Evolutionary conservation across 768 basidiomycete species (phyloP).

Genomic region (Lentinula boryana): DNA sequence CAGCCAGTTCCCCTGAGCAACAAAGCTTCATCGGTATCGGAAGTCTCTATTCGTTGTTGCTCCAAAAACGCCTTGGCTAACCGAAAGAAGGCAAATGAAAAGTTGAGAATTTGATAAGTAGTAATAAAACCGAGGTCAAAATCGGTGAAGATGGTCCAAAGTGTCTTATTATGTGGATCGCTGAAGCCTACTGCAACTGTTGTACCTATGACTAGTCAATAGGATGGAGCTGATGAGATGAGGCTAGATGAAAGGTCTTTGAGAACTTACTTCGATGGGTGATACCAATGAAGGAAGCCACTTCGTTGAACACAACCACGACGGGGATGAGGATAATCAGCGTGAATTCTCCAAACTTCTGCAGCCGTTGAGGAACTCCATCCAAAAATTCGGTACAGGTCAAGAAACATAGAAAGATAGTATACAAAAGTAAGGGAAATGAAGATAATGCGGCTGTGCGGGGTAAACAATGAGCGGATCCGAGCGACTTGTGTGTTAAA

Average conservation of each 20-base stretch:
- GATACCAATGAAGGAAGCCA: conserved; percentile 61
- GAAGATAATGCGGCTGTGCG: conserved; percentile 51
- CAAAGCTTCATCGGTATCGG: conserved; percentile 37
- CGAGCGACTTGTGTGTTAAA: conserved; percentile 1
- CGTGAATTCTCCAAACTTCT: conserved; percentile 33
- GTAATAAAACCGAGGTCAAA: conserved; percentile 56
- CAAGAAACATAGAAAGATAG: conserved; percentile 55
- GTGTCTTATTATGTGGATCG: conserved; percentile 23
- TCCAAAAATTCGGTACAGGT: conserved; percentile 44
- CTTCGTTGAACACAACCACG: conserved; percentile 48
- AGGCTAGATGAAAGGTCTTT: not conserved
- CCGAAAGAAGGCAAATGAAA: conserved; percentile 54
- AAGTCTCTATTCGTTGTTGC: conserved; percentile 45
- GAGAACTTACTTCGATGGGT: conserved; percentile 41
- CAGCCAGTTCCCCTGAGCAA: conserved; percentile 59
- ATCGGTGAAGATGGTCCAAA: conserved; percentile 55
- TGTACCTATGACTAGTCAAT: conserved; percentile 1
- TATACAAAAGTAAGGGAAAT: conserved; percentile 60
- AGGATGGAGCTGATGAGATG: not conserved
- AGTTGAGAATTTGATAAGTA: conserved; percentile 51
- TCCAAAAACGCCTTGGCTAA: conserved; percentile 43
- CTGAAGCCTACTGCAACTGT: conserved; percentile 37
- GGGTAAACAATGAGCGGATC: not conserved
- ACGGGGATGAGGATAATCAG: conserved; percentile 51
- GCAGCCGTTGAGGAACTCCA: conserved; percentile 44